Base-by-base conservation (phyloP, 768 basidiomycete genomes). In the Podaxis sp. region DNA sequence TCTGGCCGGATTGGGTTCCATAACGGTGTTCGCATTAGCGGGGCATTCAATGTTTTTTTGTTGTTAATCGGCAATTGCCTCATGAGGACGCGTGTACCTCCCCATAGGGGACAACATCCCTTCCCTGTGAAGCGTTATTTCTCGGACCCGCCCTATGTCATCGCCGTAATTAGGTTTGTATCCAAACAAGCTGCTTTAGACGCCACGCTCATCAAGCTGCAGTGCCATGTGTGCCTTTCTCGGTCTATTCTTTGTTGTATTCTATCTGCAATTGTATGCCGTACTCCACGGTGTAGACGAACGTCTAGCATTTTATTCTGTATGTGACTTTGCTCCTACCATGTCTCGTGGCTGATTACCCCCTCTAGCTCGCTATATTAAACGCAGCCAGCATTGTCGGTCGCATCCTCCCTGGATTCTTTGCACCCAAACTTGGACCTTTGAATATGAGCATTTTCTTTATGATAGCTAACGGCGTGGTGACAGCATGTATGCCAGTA, bases 361-460 rank as follows among this genome's bases (percentile, higher is more conserved):
- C 19, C 2, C 52, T 57, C 12, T 51, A 86, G 81, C 63, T 87
- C 17, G 76, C 84, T 0, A 78, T 88, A 36, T 66, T 87, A 12
- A 88, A 87, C 61, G 85, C 77, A 2, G 76, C 79, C 17, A 79
- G 78, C 55, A 70, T 84, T 19, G 71, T 82, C 44, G 88, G 87
- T 4, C 80, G 87, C 39, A 67, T 81, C 2, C 65, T 85, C 11
- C 78, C 84, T 0, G 78, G 77, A 19, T 70, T 80, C 26, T 68
- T 84, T 33, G 79, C 77, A n/a, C 71, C 74, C 2, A 65, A 63
- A 28, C 52, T 79, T 63, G 84, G 87, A 1, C 74, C 80, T 8
- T 75, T 79, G 46, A 84, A 78, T 65, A 60, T 84, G 4, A 70
- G 78, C 2, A 74, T 77, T 4, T 60, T 77, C 24, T 71, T 75